phyloP scores from a whole-genome alignment of 176 grass and related monocot species.

The Phoenix roebelenii region DNA sequence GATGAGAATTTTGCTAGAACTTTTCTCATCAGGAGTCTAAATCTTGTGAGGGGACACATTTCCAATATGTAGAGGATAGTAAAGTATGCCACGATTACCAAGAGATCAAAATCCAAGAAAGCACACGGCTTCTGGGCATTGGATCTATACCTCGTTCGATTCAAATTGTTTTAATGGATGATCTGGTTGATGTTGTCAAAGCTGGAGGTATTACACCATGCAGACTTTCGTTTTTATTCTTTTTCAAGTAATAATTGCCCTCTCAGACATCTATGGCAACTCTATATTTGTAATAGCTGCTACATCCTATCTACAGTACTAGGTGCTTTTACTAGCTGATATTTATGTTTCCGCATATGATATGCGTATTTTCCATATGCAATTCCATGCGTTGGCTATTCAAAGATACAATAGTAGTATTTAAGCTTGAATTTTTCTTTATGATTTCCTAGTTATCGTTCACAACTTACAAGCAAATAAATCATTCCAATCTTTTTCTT shows the following conservation, averaged over 20 bases:
- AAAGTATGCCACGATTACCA: conserved; percentile 80
- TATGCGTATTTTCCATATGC: too few species aligned
- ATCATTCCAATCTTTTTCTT: too few species aligned
- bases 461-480: too few species aligned
- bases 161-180: conserved; percentile 74
- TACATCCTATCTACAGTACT: too few species aligned
- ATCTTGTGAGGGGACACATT: conserved; percentile 45
- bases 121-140: conserved; percentile 68
- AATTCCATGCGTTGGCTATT: too few species aligned
- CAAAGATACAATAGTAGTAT: too few species aligned
- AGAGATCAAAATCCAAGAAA: conserved; percentile 99
- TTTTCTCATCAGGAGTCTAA: conserved; percentile 40
- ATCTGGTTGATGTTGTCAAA: conserved; percentile 81
- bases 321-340: too few species aligned
- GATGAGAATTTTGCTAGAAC: conserved; percentile 9
- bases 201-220: conserved; percentile 51
- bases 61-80: conserved; percentile 50
- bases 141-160: conserved; percentile 92
- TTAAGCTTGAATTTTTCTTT: too few species aligned
- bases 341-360: too few species aligned
- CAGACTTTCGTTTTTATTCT: background rate
- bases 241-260: background rate
- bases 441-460: too few species aligned
- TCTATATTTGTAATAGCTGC: background rate
- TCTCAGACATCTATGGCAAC: background rate